Base-by-base conservation (phyloP, 306 rosid species). In the Citrullus amarus region DNA sequence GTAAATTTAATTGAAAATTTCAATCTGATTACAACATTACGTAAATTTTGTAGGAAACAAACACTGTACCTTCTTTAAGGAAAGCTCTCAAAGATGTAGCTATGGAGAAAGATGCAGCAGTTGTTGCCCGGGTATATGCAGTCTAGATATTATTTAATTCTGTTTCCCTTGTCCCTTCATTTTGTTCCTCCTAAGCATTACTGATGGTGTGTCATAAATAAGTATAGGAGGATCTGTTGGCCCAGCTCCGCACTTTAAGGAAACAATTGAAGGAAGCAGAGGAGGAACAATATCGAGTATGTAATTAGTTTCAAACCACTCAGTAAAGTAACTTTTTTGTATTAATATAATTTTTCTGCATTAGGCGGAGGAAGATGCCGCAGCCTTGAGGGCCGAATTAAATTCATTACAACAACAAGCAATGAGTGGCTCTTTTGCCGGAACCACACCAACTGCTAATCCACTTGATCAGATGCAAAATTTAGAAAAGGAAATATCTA, bases 311-410 rank as follows among this genome's bases (percentile, higher is more conserved):
- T 25, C 72, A 65, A 20, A 71, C 58, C 28, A 17, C 56, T 70
- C 30, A 18, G 15, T 57, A 44, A 67, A 55, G 15, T 65, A 62
- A 28, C 12, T 10, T 48, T 55, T 69, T 36, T 66, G 46, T 77
- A 8, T 66, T 80, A 82, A 82, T 69, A 76, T 76, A 71, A 13
- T 80, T 86, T 69, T 81, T 76, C 85, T 88, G 82, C 80, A 81
- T 43, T 83, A 95, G 98, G 98, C 97, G 18, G 98, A 95, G 89
- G 98, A 95, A 87, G 97, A 95, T 86, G 97, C 98, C 48, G 96
- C 97, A 46, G 80, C 97, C 50, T 79, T 92, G 88, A 91, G 97
- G 84, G 96, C 97, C 11, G 98, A 95, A 68, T 83, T 95, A 81
- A 92, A 92, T 82, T 87, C 80, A 82, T 82, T 91, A 71, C 98